A percentile compares a stretch with the other conserved stretches of the same genome.
Evolutionary conservation across 1,284 basidiomycete species (phyloP).

Genomic region (Phellopilus nigrolimitatus): DNA sequence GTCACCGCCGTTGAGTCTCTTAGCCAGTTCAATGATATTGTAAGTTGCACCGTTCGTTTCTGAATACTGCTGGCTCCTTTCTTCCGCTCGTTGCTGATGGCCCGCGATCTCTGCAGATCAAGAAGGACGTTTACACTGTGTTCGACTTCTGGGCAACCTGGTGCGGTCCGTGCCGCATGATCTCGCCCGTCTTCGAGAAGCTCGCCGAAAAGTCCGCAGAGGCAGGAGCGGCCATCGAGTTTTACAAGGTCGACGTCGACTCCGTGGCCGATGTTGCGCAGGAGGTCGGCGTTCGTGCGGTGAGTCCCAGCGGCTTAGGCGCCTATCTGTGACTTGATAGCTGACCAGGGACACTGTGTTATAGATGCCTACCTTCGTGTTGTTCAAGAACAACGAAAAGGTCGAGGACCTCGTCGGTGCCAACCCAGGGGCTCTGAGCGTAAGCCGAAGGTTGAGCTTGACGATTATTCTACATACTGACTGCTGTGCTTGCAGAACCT

Average conservation of each 20-base stretch:
- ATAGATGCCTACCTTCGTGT: slow-evolving; percentile 74
- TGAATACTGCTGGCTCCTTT: neutral
- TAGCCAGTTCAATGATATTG: slow-evolving; percentile 51
- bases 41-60: slow-evolving; percentile 27
- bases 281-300: slow-evolving; percentile 71
- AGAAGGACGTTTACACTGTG: slow-evolving; percentile 51
- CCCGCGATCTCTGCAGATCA: slow-evolving; percentile 42
- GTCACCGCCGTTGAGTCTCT: slow-evolving; percentile 47
- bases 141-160: slow-evolving; percentile 79
- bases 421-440: slow-evolving; percentile 24
- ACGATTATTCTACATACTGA: neutral
- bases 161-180: slow-evolving; percentile 75
- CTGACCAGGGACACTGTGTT: slow-evolving; percentile 6
- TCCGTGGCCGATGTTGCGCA: slow-evolving; percentile 46
- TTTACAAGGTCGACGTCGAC: slow-evolving; percentile 85
- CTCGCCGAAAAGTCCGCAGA: slow-evolving; percentile 35
- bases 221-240: slow-evolving; percentile 49
- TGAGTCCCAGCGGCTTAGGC: slow-evolving; percentile 30
- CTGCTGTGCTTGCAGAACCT: neutral
- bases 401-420: slow-evolving; percentile 63
- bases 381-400: slow-evolving; percentile 66
- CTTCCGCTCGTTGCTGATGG: neutral
- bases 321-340: neutral
- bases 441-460: slow-evolving; percentile 1
- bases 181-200: slow-evolving; percentile 77